Base-by-base conservation (phyloP, 2,329 filamentous ascomycete species). In the Cladosporium sphaerospermum region DNA sequence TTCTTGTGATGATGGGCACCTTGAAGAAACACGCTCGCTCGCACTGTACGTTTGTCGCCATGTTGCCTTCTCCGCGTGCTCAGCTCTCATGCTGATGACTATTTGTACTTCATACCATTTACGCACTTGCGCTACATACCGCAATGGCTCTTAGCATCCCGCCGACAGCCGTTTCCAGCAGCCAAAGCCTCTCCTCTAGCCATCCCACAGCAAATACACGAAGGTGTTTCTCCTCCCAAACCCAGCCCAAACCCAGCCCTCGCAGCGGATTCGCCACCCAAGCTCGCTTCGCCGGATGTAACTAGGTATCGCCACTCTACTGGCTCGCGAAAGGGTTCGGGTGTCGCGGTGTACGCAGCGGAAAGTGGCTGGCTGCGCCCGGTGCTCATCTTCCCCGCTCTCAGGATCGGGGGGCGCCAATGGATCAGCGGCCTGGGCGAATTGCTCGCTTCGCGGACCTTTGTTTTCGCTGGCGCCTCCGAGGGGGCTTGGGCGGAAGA, bases 231-330 rank as follows among this genome's bases (percentile, higher is more conserved):
- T 23, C 16, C 16, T 9, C 19, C 5, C 40, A 33, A 34, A 34
- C 10, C 28, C 31, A 23, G 18, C 14, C 14, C 18, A 28, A 28
- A 14, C 23, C 23, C 31, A 33, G 28, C 13, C 28, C 19, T 18
- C 44, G 31, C 33, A 18, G 40, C 40, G 19, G 34, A 43, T 13
- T 13, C 39, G 46, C 47, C 47, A 41, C 36, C 36, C 42, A 28
- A 50, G 47, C 47, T 34, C 36, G 23, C 7, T 28, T n/a, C 47
- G 37, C 40, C 37, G 28, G 39, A 43, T 34, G 47, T 50, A 50
- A 42, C 47, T 18, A 42, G 19, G 47, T 50, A 50, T 34, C 47
- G 14, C 16, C 39, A 13, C 16, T 28, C 42, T 19, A 50, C 37
- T 50, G 47, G 47, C 31, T 13, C 28, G 37, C 14, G n/a, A 14